phyloP scores from a whole-genome alignment of 2,329 filamentous ascomycete genomes.

The Aspergillus quadricinctus region DNA sequence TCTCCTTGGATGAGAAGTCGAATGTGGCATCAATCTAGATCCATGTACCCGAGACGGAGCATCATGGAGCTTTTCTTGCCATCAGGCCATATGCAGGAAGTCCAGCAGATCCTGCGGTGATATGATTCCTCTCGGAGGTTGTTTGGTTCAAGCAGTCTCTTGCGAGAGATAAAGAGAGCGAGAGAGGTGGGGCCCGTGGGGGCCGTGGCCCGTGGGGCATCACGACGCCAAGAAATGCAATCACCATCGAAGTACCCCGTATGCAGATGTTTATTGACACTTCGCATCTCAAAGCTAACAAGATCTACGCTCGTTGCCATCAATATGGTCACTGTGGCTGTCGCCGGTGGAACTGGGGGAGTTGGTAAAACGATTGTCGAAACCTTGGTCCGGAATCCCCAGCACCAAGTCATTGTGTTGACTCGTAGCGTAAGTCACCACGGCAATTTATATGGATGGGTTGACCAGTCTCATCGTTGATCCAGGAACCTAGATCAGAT shows the following conservation, averaged over 20 bases:
- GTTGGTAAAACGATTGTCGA: constrained; percentile 47
- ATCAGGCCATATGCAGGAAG: background rate
- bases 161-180: background rate
- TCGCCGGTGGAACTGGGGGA: constrained; percentile 46
- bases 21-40: background rate
- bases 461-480: background rate
- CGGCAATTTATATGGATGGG: background rate
- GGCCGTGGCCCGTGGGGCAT: background rate
- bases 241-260: background rate
- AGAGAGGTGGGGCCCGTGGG: background rate
- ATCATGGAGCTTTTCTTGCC: background rate
- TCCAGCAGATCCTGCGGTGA: background rate
- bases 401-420: constrained; percentile 40
- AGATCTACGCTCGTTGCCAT: background rate
- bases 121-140: background rate
- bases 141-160: background rate
- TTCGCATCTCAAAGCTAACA: background rate
- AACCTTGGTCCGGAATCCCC: constrained; percentile 28
- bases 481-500: constrained; percentile 2
- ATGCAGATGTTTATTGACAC: background rate
- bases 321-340: constrained; percentile 41
- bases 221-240: background rate
- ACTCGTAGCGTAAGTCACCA: constrained; percentile 34
- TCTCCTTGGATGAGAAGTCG: background rate
- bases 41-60: background rate